A percentile compares a stretch with the other conserved stretches of the same genome.
phyloP scores from a whole-genome alignment of 75 land plant species.

The Pseudotsuga menziesii region DNA sequence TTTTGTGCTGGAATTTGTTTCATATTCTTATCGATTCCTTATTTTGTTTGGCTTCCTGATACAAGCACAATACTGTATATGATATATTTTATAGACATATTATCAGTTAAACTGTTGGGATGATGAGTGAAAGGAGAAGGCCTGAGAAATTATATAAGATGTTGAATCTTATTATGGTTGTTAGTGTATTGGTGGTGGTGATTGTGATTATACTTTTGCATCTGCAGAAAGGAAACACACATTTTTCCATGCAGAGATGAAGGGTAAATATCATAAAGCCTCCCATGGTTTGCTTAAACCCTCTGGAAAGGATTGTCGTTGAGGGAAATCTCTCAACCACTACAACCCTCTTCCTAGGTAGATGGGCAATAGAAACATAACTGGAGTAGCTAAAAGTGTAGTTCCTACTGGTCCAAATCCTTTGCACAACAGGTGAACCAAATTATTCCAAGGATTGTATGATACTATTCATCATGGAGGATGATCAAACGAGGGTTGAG shows the following conservation, averaged over 20 bases:
- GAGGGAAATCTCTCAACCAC: not conserved
- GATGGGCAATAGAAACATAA: constrained; percentile 1
- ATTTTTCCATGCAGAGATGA: not conserved
- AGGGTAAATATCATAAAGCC: not conserved
- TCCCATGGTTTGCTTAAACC: no score
- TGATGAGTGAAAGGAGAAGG: constrained; percentile 3
- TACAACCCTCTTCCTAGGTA: not conserved
- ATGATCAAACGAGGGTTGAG: not conserved
- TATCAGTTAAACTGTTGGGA: not conserved
- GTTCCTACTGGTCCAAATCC: constrained; percentile 45
- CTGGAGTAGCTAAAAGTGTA: constrained; percentile 17
- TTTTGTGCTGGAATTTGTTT: not conserved
- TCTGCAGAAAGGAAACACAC: not conserved
- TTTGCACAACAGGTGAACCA: constrained; percentile 24
- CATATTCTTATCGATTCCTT: not conserved
- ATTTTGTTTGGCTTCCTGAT: constrained; percentile 4
- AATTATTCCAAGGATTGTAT: not conserved
- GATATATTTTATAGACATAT: no score
- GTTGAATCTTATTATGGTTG: not conserved
- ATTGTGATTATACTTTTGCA: constrained; percentile 5
- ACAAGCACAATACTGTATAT: no score
- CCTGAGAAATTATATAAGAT: not conserved
- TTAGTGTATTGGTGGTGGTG: not conserved
- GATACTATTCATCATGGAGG: not conserved
- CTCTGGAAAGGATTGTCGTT: not conserved